These are phyloP conservation scores for Rhizodiscina lignyota DNA, from an alignment of 495 filamentous ascomycete species.

Conservation along the genomic window DNA sequence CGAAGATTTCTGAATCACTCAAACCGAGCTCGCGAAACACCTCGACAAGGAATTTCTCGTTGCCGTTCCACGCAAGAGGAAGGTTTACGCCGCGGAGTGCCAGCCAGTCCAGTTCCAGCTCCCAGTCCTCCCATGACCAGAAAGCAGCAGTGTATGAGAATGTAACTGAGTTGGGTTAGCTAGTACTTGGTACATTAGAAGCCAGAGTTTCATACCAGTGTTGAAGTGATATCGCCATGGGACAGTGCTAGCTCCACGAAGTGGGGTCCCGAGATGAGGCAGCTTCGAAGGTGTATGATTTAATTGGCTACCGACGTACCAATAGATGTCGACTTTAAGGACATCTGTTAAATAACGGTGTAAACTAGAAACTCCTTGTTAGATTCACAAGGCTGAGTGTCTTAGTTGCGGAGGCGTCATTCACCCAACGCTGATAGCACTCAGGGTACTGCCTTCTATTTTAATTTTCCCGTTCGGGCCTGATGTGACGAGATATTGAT, in stretches of 20 bases:
- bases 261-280: too few relatives aligned
- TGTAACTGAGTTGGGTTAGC: constrained; percentile 26
- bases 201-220: constrained; percentile 10
- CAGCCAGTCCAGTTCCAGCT: constrained; percentile 36
- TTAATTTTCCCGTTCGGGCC: too few relatives aligned
- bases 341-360: too few relatives aligned
- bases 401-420: too few relatives aligned
- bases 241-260: constrained; percentile 23
- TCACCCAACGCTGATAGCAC: too few relatives aligned
- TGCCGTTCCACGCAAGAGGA: constrained; percentile 35
- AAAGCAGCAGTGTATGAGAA: constrained; percentile 37
- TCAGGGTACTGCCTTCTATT: too few relatives aligned
- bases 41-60: constrained; percentile 33
- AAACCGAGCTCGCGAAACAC: constrained; percentile 32
- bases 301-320: too few relatives aligned
- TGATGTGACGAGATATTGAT: too few relatives aligned
- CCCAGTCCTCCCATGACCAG: constrained; percentile 39
- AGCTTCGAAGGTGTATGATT: too few relatives aligned
- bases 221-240: constrained; percentile 40
- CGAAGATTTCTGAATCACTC: constrained; percentile 25
- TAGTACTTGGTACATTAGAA: constrained; percentile 3
- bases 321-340: too few relatives aligned
- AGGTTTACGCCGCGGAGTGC: constrained; percentile 35
- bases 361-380: too few relatives aligned
- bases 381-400: too few relatives aligned